Base-by-base conservation (phyloP, 2,329 filamentous ascomycete species). In the Clonostachys chloroleuca region DNA sequence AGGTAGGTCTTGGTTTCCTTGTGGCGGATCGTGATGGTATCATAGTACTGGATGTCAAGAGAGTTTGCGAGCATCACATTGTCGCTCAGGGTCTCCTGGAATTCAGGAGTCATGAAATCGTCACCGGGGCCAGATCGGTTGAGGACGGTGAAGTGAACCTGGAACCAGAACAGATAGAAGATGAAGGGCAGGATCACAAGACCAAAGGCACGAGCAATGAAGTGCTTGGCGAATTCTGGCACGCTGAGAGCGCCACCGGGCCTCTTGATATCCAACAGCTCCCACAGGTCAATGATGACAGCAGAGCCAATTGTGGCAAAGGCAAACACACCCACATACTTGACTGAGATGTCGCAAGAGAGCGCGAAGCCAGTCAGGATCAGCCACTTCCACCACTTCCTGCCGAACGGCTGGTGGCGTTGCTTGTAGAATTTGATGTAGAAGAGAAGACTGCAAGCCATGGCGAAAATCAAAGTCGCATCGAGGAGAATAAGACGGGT, bases 351-450 rank as follows among this genome's bases (percentile, higher is more conserved):
- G 64, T 96, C 94, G 65, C 92, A 97, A 64, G 92, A 96, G 64
- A 99, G 80, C 51, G 86, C 86, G 64, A 99, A 92, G 50, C 94
- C 94, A 8, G 94, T 99, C 59, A 97, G 71, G 52, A 99, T 83
- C 50, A 99, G 81, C 94, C 94, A 99, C 70, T 99, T 99, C 94
- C 94, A 99, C 94, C 94, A 99, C 72, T 99, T 97, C 52, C 91
- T 83, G 50, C 87, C 83, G 66, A 99, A 99, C 4, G 94, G 80
- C 54, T 84, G 79, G 59, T 97, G 92, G 57, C 94, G 83, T 56
- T 92, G 75, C 78, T 97, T 99, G 77, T 97, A 97, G 73, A 97
- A 99, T 57, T 92, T 90, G 69, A 99, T 87, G 69, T 99, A 99
- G 75, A 82, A 91, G 48, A 96, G 78, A 48, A 99, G 78, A 67